phyloP scores from a whole-genome alignment of 257 asterid genomes.

The Nicotiana obtusifolia region DNA sequence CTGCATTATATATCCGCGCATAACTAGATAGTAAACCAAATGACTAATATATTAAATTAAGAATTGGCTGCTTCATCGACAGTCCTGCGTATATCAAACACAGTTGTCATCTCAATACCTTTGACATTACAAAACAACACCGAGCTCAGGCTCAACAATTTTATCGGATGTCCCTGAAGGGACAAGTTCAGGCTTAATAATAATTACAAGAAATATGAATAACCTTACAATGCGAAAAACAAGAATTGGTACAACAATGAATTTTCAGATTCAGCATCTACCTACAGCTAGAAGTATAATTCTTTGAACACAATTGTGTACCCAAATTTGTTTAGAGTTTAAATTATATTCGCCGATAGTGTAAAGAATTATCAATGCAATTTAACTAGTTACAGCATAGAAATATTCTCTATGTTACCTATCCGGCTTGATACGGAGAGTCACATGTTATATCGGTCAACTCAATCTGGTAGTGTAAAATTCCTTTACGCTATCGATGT shows the following conservation, averaged over 20 bases:
- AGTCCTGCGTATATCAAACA: too few relatives aligned
- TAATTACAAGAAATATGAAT: background rate
- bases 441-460: background rate
- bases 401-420: background rate
- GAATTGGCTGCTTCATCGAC: too few relatives aligned
- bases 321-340: background rate
- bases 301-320: background rate
- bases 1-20: too few relatives aligned
- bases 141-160: too few relatives aligned
- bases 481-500: background rate
- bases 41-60: too few relatives aligned
- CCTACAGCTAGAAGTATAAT: conserved; percentile 11
- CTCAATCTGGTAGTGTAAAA: too few relatives aligned
- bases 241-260: background rate
- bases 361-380: background rate
- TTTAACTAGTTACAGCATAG: background rate
- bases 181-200: background rate
- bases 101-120: too few relatives aligned
- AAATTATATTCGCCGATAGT: background rate
- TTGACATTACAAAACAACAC: too few relatives aligned
- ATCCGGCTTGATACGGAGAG: background rate
- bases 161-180: too few relatives aligned
- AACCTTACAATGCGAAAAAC: background rate
- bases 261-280: background rate
- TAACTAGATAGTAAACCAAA: too few relatives aligned